Conservation (phyloP, 352 stramenopile species). For the Phytophthora crassamura region DNA sequence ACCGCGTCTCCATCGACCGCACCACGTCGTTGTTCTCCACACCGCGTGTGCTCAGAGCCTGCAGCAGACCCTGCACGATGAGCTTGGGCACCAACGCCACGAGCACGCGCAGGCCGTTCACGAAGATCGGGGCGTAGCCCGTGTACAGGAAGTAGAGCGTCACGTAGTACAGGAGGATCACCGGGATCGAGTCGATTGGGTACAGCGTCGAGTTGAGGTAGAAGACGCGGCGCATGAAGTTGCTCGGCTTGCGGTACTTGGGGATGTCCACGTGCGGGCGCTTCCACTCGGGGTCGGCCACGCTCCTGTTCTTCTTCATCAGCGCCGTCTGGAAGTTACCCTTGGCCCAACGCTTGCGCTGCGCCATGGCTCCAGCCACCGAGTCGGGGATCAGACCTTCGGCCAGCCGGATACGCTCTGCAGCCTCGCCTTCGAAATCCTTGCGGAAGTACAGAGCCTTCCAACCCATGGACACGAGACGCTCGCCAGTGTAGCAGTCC, state of each 20-base stretch:
- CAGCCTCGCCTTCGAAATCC: constrained; percentile 83
- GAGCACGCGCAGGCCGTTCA: constrained; percentile 74
- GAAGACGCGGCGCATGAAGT: constrained; percentile 87
- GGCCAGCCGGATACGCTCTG: constrained; percentile 77
- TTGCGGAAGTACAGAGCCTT: constrained; percentile 90
- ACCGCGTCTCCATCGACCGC: constrained; percentile 80
- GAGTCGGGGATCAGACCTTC: constrained; percentile 84
- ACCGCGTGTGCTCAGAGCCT: constrained; percentile 73
- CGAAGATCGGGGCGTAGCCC: constrained; percentile 80
- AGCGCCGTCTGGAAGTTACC: constrained; percentile 86
- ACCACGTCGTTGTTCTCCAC: constrained; percentile 87
- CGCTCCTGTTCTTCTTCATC: constrained; percentile 86
- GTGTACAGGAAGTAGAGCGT: constrained; percentile 70
- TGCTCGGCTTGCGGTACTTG: constrained; percentile 83
- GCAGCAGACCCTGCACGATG: constrained; percentile 56
- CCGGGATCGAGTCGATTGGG: constrained; percentile 75
- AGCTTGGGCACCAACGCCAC: constrained; percentile 77
- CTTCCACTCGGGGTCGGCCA: constrained; percentile 85
- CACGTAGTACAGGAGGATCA: constrained; percentile 88
- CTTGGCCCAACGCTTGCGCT: constrained; percentile 87
- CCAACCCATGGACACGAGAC: constrained; percentile 82
- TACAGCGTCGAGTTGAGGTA: constrained; percentile 88
- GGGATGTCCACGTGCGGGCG: constrained; percentile 70
- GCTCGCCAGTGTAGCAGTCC: constrained; percentile 82
- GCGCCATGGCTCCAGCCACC: constrained; percentile 76